Conservation (phyloP, 2,329 filamentous ascomycete genomes). For the Colletotrichum nymphaeae region DNA sequence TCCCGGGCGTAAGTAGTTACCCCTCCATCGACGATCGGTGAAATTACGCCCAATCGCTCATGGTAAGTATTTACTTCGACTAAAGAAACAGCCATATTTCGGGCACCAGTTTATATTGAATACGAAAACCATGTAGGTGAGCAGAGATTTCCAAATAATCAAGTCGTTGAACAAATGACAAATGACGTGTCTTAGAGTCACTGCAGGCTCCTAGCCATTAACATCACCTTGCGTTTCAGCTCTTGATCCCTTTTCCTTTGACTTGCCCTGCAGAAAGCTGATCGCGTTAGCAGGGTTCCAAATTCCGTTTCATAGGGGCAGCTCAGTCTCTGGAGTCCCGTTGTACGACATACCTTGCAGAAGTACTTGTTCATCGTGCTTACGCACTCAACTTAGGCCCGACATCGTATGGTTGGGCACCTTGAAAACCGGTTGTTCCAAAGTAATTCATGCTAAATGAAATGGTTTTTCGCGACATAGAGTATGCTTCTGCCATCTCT, state of each 20-base stretch:
- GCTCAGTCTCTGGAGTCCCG: background rate
- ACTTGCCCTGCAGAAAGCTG: background rate
- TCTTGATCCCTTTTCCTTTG: background rate
- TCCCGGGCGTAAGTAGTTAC: background rate
- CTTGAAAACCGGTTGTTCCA: background rate
- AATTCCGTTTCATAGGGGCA: background rate
- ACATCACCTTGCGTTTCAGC: background rate
- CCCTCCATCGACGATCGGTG: background rate
- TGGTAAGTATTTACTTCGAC: background rate
- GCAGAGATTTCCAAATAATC: background rate
- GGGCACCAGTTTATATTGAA: background rate
- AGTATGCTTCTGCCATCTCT: too few species aligned
- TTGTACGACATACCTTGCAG: slow-evolving; percentile 6
- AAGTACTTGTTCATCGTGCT: slow-evolving; percentile 3
- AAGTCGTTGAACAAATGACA: background rate
- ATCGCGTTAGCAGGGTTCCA: background rate
- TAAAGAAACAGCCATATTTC: background rate
- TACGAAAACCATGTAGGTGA: background rate
- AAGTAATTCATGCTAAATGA: background rate
- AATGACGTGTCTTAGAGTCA: background rate
- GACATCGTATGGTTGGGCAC: background rate
- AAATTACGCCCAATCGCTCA: background rate
- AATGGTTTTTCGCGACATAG: background rate
- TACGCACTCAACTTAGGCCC: background rate
- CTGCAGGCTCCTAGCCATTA: background rate